Evolutionary conservation across 2,329 filamentous ascomycete genomes (phyloP), one percentile per base, ranked within the genome.

Genomic region (Amphichorda felina): DNA sequence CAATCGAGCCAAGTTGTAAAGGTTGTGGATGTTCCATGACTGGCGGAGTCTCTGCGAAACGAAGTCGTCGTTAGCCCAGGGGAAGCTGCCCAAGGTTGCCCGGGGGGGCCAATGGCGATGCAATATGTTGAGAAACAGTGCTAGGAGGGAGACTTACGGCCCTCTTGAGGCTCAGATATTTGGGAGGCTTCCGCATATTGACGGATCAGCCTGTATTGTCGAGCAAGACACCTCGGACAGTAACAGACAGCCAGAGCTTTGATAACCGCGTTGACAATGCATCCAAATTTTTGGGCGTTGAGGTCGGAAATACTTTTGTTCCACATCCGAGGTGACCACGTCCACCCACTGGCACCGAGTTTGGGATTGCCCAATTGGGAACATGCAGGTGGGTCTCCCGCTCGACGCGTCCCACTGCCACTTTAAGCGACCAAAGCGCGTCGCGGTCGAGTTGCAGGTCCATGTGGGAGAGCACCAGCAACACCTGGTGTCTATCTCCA

Each of bases 1-100:
- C 15, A 48, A 46, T 28, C 56, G 55, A 34, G 67, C 63, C 45
- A 98, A 64, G 63, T 95, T 95, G 75, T 84, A 98, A 43, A 98
- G 71, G 55, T 94, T 94, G 70, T 86, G 87, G 66, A 94, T 94
- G 69, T 86, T 94, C 91, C 89, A 95, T 67, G 87, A 86, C 68
- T 91, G 84, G 50, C 89, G 82, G 59, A 94, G 58, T 82, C 86
- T 93, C 88, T 96, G 55, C n/a, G 21, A 16, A 18, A 10, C 21
- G 21, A 24, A 13, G 13, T 19, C 25, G 13, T 10, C 5, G 24
- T 5, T 16, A 11, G 31, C 10, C 31, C 17, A 14, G 31, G 30
- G n/a, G n/a, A 6, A 30, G 28, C 8, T 13, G n/a, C 28, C 8
- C n/a, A 10, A 14, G 28, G 16, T n/a, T 18, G 15, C 13, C 15